Evolutionary conservation across 2,329 filamentous ascomycete genomes (phyloP), one percentile per base, ranked within the genome.

Genomic region (Phialocephala sp.): DNA sequence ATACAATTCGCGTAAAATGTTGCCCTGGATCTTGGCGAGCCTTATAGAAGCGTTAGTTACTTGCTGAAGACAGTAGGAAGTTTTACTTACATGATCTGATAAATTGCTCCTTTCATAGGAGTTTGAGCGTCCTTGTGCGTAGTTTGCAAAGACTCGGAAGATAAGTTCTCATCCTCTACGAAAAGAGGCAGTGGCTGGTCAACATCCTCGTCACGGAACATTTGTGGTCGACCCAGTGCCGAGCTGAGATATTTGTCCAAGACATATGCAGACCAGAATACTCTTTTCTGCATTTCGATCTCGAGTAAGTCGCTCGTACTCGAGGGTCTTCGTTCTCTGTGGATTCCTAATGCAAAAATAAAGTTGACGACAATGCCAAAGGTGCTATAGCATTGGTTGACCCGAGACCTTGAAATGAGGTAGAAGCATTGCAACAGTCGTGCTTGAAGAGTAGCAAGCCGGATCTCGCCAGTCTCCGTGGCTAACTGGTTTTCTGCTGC

Each of bases 211-310:
- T 89, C 86, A 55, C 87, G 86, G 24, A 88, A 84, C 22, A 87
- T 79, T 6, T 84, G 75, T 0, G 87, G 87, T 8, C 87, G 80
- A 0, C 87, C 87, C 39, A 89, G 83, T n/a, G 87, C 83, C 20
- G 87, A 84, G n/a, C 85, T 84, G 0, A 89, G 77, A 65, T 89
- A 88, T 45, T 86, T 86, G 70, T 90, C 87, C 1, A 89, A 76
- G 0, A 83, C 85, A 70, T 89, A 90, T 0, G 85, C 83, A 2
- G 83, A 83, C 87, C 87, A 89, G 59, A 90, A 89, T 0, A 84
- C 81, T 8, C 87, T 79, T 64, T 84, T 84, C 0, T 84, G 80
- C 50, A 85, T 84, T 66, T 89, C 85, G 0, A 76, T 75, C 2
- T 80, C 74, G 9, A 70, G 41, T 27, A 66, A 36, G 36, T 63